These are phyloP conservation scores for Globisporangium emineosum DNA, from an alignment of 352 stramenopile genomes.

Conservation along the genomic window DNA sequence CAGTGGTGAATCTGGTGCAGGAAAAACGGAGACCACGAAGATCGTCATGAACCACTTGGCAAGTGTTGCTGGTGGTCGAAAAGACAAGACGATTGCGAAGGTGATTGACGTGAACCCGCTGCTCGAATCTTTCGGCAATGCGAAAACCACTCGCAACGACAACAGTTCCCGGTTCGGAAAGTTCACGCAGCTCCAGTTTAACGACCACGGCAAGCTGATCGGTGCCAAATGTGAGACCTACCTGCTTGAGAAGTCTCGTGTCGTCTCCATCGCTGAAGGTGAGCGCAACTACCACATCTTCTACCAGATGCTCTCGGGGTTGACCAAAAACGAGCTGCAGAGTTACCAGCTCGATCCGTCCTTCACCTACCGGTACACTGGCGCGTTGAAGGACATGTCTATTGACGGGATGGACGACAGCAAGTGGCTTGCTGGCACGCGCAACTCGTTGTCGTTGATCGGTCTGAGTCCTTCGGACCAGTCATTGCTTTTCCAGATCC, in stretches of 20 bases:
- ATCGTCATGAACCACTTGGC: constrained; percentile 90
- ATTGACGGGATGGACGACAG: constrained; percentile 84
- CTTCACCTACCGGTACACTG: constrained; percentile 74
- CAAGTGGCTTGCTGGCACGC: constrained; percentile 79
- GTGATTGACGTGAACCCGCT: constrained; percentile 92
- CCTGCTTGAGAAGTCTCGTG: constrained; percentile 94
- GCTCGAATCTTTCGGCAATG: constrained; percentile 93
- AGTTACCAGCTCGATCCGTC: constrained; percentile 64
- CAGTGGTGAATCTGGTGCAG: constrained; percentile 82
- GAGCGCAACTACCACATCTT: constrained; percentile 99
- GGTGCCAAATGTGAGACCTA: constrained; percentile 93
- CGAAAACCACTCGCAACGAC: constrained; percentile 93
- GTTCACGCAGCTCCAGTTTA: constrained; percentile 90
- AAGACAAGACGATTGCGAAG: constrained; percentile 88
- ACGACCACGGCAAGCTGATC: constrained; percentile 69
- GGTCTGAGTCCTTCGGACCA: constrained; percentile 53
- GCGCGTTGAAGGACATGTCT: constrained; percentile 66
- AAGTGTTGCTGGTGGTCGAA: constrained; percentile 74
- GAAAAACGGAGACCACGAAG: constrained; percentile 98
- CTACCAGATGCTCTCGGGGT: constrained; percentile 90
- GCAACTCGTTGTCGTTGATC: constrained; percentile 79
- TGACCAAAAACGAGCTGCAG: constrained; percentile 48
- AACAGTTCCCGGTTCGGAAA: constrained; percentile 91
- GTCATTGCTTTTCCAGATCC: constrained; percentile 78
- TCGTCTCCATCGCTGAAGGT: constrained; percentile 93